These are phyloP conservation scores for Hypocreales sp. DNA, from an alignment of 2,329 filamentous ascomycete species.

Conservation along the genomic window DNA sequence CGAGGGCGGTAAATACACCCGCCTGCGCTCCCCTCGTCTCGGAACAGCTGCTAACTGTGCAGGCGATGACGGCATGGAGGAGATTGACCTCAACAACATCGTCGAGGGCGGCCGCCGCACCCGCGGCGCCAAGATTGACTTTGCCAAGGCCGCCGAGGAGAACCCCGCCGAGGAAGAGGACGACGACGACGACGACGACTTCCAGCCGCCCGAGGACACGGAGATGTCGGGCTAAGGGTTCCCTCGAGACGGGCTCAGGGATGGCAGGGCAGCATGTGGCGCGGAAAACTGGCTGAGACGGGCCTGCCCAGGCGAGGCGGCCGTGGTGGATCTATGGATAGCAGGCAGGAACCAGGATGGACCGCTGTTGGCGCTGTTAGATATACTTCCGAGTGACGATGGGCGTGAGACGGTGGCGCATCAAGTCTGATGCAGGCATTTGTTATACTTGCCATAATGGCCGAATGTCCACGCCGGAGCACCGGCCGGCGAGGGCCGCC, in stretches of 20 bases:
- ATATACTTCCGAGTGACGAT: no score
- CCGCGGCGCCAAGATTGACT: slow-evolving; percentile 85
- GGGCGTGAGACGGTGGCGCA: no score
- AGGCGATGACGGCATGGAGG: slow-evolving; percentile 64
- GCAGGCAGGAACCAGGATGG: no score
- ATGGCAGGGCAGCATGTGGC: slow-evolving; percentile 1
- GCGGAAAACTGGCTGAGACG: no score
- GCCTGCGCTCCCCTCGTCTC: neutral
- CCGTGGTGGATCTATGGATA: no score
- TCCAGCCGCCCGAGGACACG: slow-evolving; percentile 50
- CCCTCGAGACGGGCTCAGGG: neutral
- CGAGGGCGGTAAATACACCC: slow-evolving; percentile 13
- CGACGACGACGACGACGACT: slow-evolving; percentile 64
- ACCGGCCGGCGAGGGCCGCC: no score
- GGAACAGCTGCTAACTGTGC: slow-evolving; percentile 11
- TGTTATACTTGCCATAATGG: no score
- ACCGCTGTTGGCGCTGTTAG: no score
- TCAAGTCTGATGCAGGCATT: no score
- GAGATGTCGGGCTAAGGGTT: slow-evolving; percentile 40
- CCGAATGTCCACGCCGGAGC: no score
- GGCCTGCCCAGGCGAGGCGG: no score
- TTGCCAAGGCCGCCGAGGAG: slow-evolving; percentile 75
- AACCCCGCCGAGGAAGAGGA: slow-evolving; percentile 61
- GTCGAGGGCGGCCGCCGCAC: slow-evolving; percentile 66
- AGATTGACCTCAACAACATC: slow-evolving; percentile 85